Conservation (phyloP, 73 alveolate species). For the Tetrahymena thermophila region DNA sequence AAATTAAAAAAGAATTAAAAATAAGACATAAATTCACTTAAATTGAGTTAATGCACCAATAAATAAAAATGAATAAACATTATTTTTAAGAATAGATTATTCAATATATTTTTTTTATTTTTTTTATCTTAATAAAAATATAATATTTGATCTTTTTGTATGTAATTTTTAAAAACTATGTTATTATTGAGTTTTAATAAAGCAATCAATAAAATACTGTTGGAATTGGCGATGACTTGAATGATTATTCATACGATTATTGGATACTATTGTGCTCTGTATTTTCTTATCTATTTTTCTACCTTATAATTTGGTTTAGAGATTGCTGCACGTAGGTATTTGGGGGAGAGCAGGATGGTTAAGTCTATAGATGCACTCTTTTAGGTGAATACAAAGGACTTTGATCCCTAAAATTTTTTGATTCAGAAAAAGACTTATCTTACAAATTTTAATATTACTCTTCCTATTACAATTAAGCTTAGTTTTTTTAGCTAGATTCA, state of each 20-base stretch:
- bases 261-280: not conserved
- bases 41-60: too few species aligned
- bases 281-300: not conserved
- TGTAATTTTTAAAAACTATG: too few species aligned
- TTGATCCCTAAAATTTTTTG: not conserved
- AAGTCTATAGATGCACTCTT: not conserved
- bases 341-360: not conserved
- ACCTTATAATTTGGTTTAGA: not conserved
- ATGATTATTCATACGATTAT: not conserved
- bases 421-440: not conserved
- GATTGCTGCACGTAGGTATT: not conserved
- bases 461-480: not conserved
- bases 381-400: not conserved
- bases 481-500: not conserved
- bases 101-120: too few species aligned
- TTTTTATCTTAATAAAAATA: too few species aligned
- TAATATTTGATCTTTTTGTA: too few species aligned
- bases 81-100: too few species aligned
- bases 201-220: not conserved
- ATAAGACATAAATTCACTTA: too few species aligned
- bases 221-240: not conserved
- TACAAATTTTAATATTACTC: not conserved
- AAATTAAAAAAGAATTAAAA: not conserved
- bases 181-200: too few species aligned
- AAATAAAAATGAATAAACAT: too few species aligned